Conservation (phyloP, 352 stramenopile genomes). For the Pelagophyceae sp. region DNA sequence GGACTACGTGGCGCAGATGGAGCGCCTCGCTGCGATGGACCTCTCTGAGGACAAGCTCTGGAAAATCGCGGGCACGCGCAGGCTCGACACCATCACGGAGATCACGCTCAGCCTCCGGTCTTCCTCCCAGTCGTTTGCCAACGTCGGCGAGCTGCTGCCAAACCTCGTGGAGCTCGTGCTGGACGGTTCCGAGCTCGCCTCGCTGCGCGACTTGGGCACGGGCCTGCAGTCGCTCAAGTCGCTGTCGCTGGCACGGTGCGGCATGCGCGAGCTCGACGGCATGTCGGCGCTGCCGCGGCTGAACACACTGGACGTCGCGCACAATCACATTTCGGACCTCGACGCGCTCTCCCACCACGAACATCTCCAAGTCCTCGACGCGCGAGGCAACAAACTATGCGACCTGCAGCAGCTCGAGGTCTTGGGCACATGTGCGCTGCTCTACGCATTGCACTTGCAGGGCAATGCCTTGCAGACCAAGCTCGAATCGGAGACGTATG, state of each 20-base stretch:
- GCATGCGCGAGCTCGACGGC: constrained; percentile 6
- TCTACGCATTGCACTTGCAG: background rate
- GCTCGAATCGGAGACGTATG: background rate
- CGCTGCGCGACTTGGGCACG: constrained; percentile 7
- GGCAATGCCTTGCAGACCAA: background rate
- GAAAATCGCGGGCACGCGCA: background rate
- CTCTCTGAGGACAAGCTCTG: background rate
- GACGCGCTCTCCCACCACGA: constrained; percentile 1
- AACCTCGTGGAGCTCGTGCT: background rate
- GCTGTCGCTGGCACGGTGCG: background rate
- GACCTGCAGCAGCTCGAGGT: background rate
- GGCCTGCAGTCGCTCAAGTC: background rate
- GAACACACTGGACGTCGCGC: background rate
- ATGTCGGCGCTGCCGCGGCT: background rate
- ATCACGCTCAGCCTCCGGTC: background rate
- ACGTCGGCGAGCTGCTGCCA: constrained; percentile 7
- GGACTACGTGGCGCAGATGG: background rate
- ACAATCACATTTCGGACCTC: background rate
- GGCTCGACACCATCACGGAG: background rate
- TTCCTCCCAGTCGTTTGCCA: background rate
- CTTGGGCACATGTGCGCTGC: background rate
- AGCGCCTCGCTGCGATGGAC: background rate
- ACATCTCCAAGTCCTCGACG: background rate
- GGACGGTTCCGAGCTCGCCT: background rate
- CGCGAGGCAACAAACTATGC: background rate